Base-by-base conservation (phyloP, 2,329 filamentous ascomycete genomes). In the Mycosphaerella arachidis region DNA sequence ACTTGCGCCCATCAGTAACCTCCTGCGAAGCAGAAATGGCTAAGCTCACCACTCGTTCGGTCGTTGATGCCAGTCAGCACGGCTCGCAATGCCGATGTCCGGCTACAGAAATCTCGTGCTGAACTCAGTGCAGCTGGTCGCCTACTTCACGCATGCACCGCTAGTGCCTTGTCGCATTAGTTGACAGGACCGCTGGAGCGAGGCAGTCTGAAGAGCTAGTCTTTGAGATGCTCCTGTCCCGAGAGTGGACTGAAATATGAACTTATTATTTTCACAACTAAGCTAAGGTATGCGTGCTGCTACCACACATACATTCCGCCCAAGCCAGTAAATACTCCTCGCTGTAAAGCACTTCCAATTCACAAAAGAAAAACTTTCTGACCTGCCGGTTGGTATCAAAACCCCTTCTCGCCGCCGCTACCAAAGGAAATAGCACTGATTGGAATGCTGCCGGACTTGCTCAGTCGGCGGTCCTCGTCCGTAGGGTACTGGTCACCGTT, bases 281-380 rank as follows among this genome's bases (percentile, higher is more conserved):
- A 31, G 50, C 30, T 35, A 10, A 33, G 12, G 50, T 6, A 35
- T 52, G 50, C 30, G n/a, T 52, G 50, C 50, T 30, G 29, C 30
- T 52, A 52, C 6, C 27, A 35, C 24, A 52, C 27, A 35, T 35
- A n/a, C n/a, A 12, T 35, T 35, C 20, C 27, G 18, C 8, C 53
- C 53, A 55, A 55, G 24, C 27, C 33, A 55, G 18, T 27, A 55
- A 8, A 45, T 55, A 46, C 53, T 55, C 40, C 53, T 30, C 50
- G 50, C 50, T 52, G 10, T 20, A 35, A 52, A 52, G 50, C 50
- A 52, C 29, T 50, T 27, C 24, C 50, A 13, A 29, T 35, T 3
- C 9, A 52, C 50, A 52, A 52, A 52, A 20, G 50, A 52, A 52
- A 52, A 13, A 52, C 30, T 35, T 52, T 52, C 29, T 35, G 50